A percentile compares a stretch with the other conserved stretches of the same genome.
Conservation (phyloP, 345 rosid species). For the Moricandia arvensis region DNA sequence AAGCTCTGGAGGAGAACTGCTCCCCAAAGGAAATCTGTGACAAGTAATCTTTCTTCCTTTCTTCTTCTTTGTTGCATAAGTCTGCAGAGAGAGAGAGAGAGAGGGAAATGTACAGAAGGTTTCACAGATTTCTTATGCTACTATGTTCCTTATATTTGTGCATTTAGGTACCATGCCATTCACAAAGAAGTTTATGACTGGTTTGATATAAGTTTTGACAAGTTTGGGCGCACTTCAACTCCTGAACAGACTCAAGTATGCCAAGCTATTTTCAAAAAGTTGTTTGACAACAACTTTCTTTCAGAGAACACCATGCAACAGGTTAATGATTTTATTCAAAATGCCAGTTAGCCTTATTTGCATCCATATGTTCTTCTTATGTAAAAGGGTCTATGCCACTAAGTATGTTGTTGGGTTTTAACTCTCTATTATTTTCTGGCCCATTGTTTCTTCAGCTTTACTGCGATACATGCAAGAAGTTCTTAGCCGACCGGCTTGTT, state of each 20-base stretch:
- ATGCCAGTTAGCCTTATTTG: slow-evolving; percentile 2
- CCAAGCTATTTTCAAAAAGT: slow-evolving; percentile 78
- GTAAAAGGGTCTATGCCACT: not conserved
- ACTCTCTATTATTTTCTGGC: not conserved
- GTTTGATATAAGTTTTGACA: slow-evolving; percentile 91
- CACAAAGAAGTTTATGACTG: slow-evolving; percentile 86
- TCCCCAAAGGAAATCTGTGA: slow-evolving; percentile 80
- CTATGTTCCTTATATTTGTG: not conserved
- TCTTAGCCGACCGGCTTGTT: slow-evolving; percentile 91
- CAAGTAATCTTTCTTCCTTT: slow-evolving; percentile 50
- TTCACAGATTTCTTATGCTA: too few species aligned
- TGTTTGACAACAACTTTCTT: slow-evolving; percentile 79
- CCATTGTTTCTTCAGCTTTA: slow-evolving; percentile 58
- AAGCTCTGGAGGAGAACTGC: slow-evolving; percentile 90
- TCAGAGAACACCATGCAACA: slow-evolving; percentile 84
- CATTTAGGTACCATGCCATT: slow-evolving; percentile 73
- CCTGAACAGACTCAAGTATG: slow-evolving; percentile 91
- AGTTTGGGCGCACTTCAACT: slow-evolving; percentile 86
- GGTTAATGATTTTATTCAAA: slow-evolving; percentile 39
- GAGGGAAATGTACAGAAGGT: not conserved
- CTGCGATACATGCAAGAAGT: slow-evolving; percentile 71
- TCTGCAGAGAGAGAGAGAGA: too few species aligned
- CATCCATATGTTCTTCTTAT: not conserved
- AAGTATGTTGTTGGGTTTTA: not conserved
- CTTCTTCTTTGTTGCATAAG: not conserved